phyloP scores from a whole-genome alignment of 2,329 filamentous ascomycete genomes.

The Epichloe elymi region DNA sequence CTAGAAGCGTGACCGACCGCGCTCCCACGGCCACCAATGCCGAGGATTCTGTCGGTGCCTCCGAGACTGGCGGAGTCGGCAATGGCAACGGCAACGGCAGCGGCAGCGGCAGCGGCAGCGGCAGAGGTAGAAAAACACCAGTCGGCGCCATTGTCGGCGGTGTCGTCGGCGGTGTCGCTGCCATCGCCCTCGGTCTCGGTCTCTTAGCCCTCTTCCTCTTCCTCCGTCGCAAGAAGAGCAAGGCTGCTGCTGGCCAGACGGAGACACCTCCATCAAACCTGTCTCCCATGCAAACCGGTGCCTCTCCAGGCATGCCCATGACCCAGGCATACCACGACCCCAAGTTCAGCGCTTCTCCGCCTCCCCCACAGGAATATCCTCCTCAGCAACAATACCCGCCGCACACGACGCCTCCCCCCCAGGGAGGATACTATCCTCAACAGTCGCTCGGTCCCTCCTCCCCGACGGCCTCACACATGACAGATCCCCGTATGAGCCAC shows the following conservation, averaged over 20 bases:
- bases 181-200: slow-evolving; percentile 18
- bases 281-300: slow-evolving; percentile 1
- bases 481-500: slow-evolving; percentile 11
- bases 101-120: slow-evolving; percentile 2
- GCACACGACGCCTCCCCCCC: slow-evolving; percentile 1
- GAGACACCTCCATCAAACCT: slow-evolving; percentile 1
- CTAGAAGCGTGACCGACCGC: neutral
- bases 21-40: slow-evolving; percentile 1
- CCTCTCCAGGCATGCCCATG: slow-evolving; percentile 1
- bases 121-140: slow-evolving; percentile 9
- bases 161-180: slow-evolving; percentile 23
- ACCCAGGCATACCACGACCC: slow-evolving; percentile 15
- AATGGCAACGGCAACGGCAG: neutral
- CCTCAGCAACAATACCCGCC: slow-evolving; percentile 11
- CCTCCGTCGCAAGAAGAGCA: slow-evolving; percentile 17
- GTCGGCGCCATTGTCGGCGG: slow-evolving; percentile 26
- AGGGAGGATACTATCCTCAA: slow-evolving; percentile 9
- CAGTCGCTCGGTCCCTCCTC: slow-evolving; percentile 6
- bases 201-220: slow-evolving; percentile 18
- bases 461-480: slow-evolving; percentile 6
- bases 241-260: slow-evolving; percentile 3
- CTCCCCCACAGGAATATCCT: slow-evolving; percentile 9
- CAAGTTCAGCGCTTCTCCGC: slow-evolving; percentile 9
- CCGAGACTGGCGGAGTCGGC: slow-evolving; percentile 1
- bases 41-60: neutral